A percentile compares a stretch with the other conserved stretches of the same genome.
Conservation (phyloP, 192 early-diverging fungal species). For the Coemansia pectinata region DNA sequence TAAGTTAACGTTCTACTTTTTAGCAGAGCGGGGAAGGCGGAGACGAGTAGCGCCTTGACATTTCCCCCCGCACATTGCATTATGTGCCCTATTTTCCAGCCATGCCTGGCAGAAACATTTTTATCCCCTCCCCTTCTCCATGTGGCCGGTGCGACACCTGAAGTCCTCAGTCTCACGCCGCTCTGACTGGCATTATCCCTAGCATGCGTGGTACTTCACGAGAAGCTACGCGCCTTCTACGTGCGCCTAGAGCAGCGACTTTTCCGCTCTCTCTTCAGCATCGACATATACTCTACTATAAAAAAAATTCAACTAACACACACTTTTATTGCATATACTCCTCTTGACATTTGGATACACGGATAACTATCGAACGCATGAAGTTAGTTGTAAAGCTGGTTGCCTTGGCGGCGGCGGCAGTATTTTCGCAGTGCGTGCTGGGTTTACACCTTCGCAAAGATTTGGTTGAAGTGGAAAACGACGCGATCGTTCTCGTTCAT, state of each 20-base stretch:
- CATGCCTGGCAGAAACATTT: slow-evolving; percentile 9
- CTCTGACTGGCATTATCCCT: background rate
- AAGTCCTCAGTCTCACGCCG: background rate
- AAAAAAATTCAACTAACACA: background rate
- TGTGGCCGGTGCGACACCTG: background rate
- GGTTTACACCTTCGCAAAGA: slow-evolving; percentile 49
- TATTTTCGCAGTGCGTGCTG: slow-evolving; percentile 13
- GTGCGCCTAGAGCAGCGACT: background rate
- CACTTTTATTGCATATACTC: background rate
- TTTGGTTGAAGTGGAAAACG: slow-evolving; percentile 48
- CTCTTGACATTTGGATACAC: background rate
- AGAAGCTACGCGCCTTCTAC: background rate
- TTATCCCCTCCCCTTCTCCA: background rate
- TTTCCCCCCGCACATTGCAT: background rate
- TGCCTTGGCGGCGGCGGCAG: background rate
- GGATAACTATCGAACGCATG: slow-evolving; percentile 5
- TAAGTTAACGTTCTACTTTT: background rate
- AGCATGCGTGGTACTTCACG: background rate
- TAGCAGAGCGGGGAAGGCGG: slow-evolving; percentile 1
- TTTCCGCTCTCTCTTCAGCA: background rate
- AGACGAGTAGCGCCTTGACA: background rate
- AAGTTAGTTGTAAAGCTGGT: slow-evolving; percentile 21
- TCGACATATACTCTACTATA: background rate
- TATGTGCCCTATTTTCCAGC: slow-evolving; percentile 11
- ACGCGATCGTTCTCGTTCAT: slow-evolving; percentile 33